Percentiles rank a stretch among this genome's conserved stretches.
Conservation (phyloP, 768 basidiomycete species). For the Lyophyllum decastes region DNA sequence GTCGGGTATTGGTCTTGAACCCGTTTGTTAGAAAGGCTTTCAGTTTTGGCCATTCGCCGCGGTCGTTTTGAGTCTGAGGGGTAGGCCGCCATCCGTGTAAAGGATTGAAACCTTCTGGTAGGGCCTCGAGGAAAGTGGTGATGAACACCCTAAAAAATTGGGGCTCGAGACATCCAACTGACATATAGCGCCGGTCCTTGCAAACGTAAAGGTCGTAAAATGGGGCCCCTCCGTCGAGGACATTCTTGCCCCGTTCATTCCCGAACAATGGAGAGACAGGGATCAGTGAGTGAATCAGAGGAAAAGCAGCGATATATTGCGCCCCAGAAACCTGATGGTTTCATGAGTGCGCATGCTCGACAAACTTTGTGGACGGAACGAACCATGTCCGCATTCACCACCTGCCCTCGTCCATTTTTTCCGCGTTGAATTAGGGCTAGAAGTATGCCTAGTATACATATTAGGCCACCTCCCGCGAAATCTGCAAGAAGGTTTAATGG, state of each 20-base stretch:
- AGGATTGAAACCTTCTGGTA: conserved; percentile 45
- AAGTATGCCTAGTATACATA: conserved; percentile 72
- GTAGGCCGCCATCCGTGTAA: conserved; percentile 58
- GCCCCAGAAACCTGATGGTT: conserved; percentile 70
- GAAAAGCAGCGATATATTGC: conserved; percentile 75
- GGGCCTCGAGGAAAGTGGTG: conserved; percentile 47
- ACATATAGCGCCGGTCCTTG: conserved; percentile 73
- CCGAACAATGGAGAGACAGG: conserved; percentile 36
- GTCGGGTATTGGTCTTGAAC: conserved; percentile 59
- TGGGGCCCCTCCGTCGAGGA: conserved; percentile 77
- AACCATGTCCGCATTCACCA: conserved; percentile 80
- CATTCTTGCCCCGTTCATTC: conserved; percentile 52
- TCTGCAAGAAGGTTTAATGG: conserved; percentile 81
- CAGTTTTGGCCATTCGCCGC: conserved; percentile 57
- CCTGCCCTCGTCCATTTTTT: conserved; percentile 67
- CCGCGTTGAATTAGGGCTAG: conserved; percentile 72
- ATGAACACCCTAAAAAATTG: conserved; percentile 70
- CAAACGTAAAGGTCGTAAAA: conserved; percentile 79
- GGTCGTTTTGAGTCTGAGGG: conserved; percentile 42
- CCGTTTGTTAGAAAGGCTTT: conserved; percentile 61
- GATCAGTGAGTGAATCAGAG: conserved; percentile 51
- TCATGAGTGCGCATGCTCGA: not conserved
- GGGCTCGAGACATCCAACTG: conserved; percentile 75
- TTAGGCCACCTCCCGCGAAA: conserved; percentile 80
- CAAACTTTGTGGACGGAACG: not conserved